phyloP scores from a whole-genome alignment of 2,329 filamentous ascomycete genomes.

The Acrocalymma vagum region DNA sequence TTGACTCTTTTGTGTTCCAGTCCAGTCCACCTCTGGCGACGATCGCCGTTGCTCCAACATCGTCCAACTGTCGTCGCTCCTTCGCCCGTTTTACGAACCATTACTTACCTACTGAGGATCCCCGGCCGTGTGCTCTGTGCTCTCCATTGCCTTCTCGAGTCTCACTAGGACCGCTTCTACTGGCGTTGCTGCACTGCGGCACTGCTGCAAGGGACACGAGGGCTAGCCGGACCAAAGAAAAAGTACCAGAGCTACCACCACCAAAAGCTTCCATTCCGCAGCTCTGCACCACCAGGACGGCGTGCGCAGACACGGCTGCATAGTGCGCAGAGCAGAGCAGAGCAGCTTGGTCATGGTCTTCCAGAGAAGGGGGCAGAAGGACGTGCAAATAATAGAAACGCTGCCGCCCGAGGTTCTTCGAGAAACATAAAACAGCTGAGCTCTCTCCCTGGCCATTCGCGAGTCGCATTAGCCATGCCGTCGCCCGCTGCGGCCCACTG shows the following conservation, averaged over 20 bases:
- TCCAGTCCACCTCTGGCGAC: no score
- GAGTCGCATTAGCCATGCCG: constrained; percentile 29
- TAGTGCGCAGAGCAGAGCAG: no score
- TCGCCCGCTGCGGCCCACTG: constrained; percentile 41
- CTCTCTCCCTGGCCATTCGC: constrained; percentile 22
- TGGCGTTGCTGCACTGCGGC: no score
- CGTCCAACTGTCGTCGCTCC: constrained; percentile 31
- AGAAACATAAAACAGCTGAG: constrained; percentile 10
- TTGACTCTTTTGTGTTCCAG: no score
- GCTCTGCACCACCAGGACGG: no score
- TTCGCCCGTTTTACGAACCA: constrained; percentile 23
- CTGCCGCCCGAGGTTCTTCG: constrained; percentile 4
- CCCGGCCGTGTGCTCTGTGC: constrained; percentile 11
- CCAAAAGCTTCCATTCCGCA: not conserved
- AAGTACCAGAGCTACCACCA: not conserved
- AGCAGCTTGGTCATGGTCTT: constrained; percentile 36
- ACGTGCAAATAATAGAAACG: constrained; percentile 27
- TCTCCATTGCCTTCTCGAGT: constrained; percentile 5
- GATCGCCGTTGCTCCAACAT: no score
- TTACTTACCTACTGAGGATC: no score
- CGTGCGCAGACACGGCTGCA: no score
- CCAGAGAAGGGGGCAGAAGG: constrained; percentile 13
- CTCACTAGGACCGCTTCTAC: constrained; percentile 21
- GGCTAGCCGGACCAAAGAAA: constrained; percentile 2
- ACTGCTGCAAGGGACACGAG: constrained; percentile 28